Evolutionary conservation across 2,329 filamentous ascomycete genomes (phyloP).

Genomic region (Aspergillus flavus): DNA sequence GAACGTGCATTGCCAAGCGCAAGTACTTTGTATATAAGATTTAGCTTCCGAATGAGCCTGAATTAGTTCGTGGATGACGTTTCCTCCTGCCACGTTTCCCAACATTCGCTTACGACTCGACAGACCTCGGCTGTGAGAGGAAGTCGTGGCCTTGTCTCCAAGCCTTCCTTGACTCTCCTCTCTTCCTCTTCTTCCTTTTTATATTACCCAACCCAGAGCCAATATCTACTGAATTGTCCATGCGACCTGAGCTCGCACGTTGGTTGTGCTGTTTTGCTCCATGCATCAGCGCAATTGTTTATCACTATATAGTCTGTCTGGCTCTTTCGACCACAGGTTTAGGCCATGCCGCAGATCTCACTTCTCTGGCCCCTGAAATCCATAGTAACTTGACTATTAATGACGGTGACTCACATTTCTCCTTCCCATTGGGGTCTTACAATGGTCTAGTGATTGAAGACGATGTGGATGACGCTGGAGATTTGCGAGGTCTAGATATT

Average conservation of each 20-base stretch:
- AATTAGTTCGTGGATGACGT: neutral
- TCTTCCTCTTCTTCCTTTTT: neutral
- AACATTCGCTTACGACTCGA: slow-evolving; percentile 13
- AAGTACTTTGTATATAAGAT: neutral
- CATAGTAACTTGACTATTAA: slow-evolving; percentile 52
- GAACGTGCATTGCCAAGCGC: neutral
- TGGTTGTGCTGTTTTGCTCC: slow-evolving; percentile 73
- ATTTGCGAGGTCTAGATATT: slow-evolving; percentile 44
- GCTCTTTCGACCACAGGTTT: slow-evolving; percentile 64
- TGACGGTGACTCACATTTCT: slow-evolving; percentile 29
- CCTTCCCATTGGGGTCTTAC: slow-evolving; percentile 31
- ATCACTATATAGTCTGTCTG: slow-evolving; percentile 64
- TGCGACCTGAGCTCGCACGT: slow-evolving; percentile 60
- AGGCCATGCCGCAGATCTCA: slow-evolving; percentile 62
- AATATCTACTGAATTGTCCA: slow-evolving; percentile 24
- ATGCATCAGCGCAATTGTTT: slow-evolving; percentile 62
- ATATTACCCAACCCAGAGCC: neutral
- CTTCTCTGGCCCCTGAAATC: slow-evolving; percentile 46
- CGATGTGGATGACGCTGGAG: slow-evolving; percentile 31
- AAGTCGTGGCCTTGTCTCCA: neutral
- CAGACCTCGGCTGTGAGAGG: slow-evolving; percentile 17
- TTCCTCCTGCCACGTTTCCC: neutral
- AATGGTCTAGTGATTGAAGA: slow-evolving; percentile 36
- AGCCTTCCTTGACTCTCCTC: neutral
- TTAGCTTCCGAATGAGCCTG: neutral